A percentile compares a stretch with the other conserved stretches of the same genome.
Evolutionary conservation across 495 filamentous ascomycete genomes (phyloP).

Genomic region (Hyphodiscus hymeniophilus): DNA sequence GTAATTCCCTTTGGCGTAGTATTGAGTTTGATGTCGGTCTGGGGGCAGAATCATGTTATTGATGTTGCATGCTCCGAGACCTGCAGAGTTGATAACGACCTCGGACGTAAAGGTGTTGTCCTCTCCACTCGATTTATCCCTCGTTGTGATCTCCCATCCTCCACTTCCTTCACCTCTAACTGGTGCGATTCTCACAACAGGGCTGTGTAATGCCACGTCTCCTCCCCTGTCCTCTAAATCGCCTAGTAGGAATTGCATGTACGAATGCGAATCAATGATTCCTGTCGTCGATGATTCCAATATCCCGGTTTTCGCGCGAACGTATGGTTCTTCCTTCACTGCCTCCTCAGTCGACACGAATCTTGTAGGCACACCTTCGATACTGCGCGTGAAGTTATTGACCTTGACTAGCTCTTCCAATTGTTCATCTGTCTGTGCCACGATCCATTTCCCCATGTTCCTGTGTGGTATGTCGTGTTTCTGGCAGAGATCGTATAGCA

Average conservation of each 20-base stretch:
- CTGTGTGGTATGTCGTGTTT: conserved; percentile 57
- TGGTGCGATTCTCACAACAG: conserved; percentile 51
- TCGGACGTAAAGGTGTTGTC: conserved; percentile 57
- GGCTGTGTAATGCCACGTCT: conserved; percentile 54
- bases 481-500: conserved; percentile 74
- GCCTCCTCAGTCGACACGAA: conserved; percentile 59
- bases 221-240: conserved; percentile 70
- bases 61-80: conserved; percentile 64
- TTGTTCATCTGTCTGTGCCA: conserved; percentile 72
- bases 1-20: conserved; percentile 93
- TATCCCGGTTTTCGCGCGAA: conserved; percentile 58
- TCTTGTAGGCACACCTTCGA: conserved; percentile 61
- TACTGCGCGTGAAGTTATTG: conserved; percentile 53
- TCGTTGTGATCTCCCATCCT: conserved; percentile 36
- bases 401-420: conserved; percentile 55
- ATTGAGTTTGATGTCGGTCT: conserved; percentile 45
- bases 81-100: conserved; percentile 78
- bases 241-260: conserved; percentile 74
- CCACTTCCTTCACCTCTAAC: conserved; percentile 50
- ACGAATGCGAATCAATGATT: conserved; percentile 78
- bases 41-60: conserved; percentile 74
- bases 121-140: conserved; percentile 35
- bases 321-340: conserved; percentile 57
- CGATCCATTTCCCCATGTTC: conserved; percentile 87
- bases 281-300: conserved; percentile 80